Evolutionary conservation across 345 rosid species (phyloP).

Genomic region (Linum lewisii): DNA sequence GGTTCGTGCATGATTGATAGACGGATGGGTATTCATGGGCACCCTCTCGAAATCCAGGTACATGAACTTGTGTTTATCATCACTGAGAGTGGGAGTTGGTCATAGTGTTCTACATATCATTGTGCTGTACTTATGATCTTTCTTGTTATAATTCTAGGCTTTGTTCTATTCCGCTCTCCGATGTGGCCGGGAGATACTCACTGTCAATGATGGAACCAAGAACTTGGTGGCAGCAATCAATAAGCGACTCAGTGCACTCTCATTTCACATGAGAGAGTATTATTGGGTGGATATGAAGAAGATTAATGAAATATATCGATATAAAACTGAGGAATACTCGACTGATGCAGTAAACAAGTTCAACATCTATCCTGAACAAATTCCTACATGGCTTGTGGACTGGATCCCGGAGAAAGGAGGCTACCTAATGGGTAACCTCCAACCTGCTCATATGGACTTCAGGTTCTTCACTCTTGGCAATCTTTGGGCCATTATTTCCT

Average conservation of each 20-base stretch:
- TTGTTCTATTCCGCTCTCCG: constrained; percentile 85
- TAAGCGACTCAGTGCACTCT: constrained; percentile 75
- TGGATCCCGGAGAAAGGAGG: constrained; percentile 80
- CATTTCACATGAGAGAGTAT: constrained; percentile 85
- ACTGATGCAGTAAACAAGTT: constrained; percentile 81
- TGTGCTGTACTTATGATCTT: constrained; percentile 1
- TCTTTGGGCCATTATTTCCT: constrained; percentile 54
- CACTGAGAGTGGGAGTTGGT: not conserved
- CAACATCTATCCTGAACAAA: constrained; percentile 91
- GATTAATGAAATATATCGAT: constrained; percentile 88
- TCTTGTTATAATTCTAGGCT: constrained; percentile 39
- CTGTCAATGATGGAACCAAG: constrained; percentile 69
- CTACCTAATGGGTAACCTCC: constrained; percentile 77
- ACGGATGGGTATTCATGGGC: constrained; percentile 96
- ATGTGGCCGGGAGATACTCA: constrained; percentile 82
- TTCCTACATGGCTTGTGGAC: constrained; percentile 81
- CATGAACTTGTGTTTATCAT: constrained; percentile 11
- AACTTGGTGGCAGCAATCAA: constrained; percentile 75
- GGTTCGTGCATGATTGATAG: constrained; percentile 98
- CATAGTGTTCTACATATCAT: not conserved
- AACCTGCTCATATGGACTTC: constrained; percentile 95
- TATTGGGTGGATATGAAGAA: constrained; percentile 82
- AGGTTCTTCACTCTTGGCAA: constrained; percentile 84
- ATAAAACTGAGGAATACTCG: constrained; percentile 91
- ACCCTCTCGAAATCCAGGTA: constrained; percentile 96